Evolutionary conservation across 208 protist genomes (phyloP).

Genomic region (Trypanosoma brucei): DNA sequence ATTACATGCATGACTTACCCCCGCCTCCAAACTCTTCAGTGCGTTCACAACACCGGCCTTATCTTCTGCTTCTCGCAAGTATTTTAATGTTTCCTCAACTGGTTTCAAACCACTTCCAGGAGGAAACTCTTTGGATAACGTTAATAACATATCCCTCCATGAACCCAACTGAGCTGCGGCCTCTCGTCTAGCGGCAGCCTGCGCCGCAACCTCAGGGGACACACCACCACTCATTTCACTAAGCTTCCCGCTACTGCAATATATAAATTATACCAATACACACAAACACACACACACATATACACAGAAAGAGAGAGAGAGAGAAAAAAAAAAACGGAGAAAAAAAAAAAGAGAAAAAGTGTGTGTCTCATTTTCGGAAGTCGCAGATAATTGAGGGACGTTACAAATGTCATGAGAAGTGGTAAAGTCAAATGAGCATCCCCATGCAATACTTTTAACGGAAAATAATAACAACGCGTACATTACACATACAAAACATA

Average conservation of each 20-base stretch:
- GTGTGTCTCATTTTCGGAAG: no score
- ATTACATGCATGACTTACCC: slow-evolving; percentile 25
- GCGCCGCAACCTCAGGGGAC: slow-evolving; percentile 16
- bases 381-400: no score
- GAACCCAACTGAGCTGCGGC: slow-evolving; percentile 13
- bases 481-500: no score
- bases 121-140: slow-evolving; percentile 28
- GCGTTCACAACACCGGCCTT: slow-evolving; percentile 28
- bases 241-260: background rate
- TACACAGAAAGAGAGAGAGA: no score
- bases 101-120: slow-evolving; percentile 37
- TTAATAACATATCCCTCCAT: slow-evolving; percentile 10
- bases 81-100: slow-evolving; percentile 38
- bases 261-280: no score
- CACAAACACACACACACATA: no score
- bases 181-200: slow-evolving; percentile 16
- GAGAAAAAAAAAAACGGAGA: no score
- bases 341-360: no score
- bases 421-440: no score
- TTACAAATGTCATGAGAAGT: no score
- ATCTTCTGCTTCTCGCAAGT: slow-evolving; percentile 22
- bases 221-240: slow-evolving; percentile 5
- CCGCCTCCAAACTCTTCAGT: slow-evolving; percentile 34
- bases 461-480: no score
- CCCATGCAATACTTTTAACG: no score